Evolutionary conservation across 768 basidiomycete genomes (phyloP), one percentile per base, ranked within the genome.

Genomic region (Lactarius evosmus): DNA sequence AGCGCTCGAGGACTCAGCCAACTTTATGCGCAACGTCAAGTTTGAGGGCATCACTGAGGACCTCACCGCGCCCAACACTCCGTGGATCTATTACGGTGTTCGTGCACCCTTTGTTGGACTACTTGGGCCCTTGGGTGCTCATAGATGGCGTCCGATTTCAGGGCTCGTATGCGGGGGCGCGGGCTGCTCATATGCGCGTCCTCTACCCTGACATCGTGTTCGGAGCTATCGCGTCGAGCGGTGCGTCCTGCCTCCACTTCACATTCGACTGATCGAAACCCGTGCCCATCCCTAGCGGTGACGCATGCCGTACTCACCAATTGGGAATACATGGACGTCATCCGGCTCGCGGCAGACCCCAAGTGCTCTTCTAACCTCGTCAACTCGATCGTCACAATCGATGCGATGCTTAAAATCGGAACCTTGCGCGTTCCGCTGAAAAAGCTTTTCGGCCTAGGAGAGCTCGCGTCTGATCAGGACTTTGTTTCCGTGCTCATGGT

Each of bases 21-120:
- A 89, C 74, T 97, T 99, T 72, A 93, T 97, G 84, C 78, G 82
- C 7, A 83, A 87, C 65, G 84, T 96, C 72, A 82, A 86, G 69
- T 88, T 95, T 69, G 74, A 80, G 7, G 89, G 85, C 1, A 83
- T 95, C 55, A 75, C 81, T 1, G 86, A 88, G 69, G 83, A 90
- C 70, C 70, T 93, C 67, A 88, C 87, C 19, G 82, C 91, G 12
- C 84, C 88, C 19, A 77, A 76, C 32, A 87, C 87, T 1, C 90
- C 91, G 9, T 94, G 92, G 92, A 93, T 94, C 60, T 94, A 96
- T 73, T 96, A 96, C 70, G 96, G 96, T 16, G 95, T 93, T 73
- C 46, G 84, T 69, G 65, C 57, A 9, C 34, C 54, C 14, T 16
- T 50, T 30, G 32, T 17, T 33, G 36, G 27, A 36, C 22, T 19